phyloP scores from a whole-genome alignment of 2,329 filamentous ascomycete genomes.

The Alternaria longipes region DNA sequence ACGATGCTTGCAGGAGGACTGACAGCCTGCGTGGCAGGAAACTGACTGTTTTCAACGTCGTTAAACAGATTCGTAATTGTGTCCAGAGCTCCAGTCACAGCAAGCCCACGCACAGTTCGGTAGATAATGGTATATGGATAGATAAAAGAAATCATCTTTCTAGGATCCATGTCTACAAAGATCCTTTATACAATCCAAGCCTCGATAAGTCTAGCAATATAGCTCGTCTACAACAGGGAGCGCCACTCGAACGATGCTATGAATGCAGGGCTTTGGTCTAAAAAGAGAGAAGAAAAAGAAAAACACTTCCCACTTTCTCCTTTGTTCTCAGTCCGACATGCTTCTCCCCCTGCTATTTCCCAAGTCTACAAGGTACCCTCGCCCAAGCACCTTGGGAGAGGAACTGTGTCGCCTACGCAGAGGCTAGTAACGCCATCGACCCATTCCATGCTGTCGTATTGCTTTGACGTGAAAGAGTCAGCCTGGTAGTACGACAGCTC shows the following conservation, averaged over 20 bases:
- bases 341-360: background rate
- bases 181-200: background rate
- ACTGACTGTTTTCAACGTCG: no score
- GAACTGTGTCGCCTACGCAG: conserved; percentile 50
- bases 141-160: background rate
- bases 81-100: no score
- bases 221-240: background rate
- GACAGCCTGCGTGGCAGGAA: background rate
- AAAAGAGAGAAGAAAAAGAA: background rate
- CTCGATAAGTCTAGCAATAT: background rate
- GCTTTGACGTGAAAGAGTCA: conserved; percentile 49
- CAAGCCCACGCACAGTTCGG: no score
- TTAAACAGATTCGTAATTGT: background rate
- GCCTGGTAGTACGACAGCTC: conserved; percentile 39
- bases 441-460: conserved; percentile 49
- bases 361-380: conserved; percentile 37
- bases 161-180: background rate
- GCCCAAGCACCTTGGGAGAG: conserved; percentile 52
- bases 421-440: conserved; percentile 53
- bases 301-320: background rate
- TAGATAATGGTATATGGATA: no score
- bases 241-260: background rate
- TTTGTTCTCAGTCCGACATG: rapidly evolving
- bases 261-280: background rate
- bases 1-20: background rate